phyloP scores from a whole-genome alignment of 2,329 filamentous ascomycete genomes.

The Akanthomyces dipterigenus region DNA sequence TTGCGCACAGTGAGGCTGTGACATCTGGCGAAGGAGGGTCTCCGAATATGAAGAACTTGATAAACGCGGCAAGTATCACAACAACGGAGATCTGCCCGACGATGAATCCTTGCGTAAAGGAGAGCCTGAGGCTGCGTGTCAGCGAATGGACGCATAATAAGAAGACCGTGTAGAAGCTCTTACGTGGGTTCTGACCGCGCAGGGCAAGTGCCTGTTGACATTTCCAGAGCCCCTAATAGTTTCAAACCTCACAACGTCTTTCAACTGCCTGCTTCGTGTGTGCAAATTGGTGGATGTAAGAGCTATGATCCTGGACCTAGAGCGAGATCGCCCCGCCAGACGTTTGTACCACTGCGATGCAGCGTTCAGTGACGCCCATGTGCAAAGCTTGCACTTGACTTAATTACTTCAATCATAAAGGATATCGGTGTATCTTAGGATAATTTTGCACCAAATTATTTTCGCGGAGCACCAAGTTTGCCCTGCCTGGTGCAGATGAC shows the following conservation, averaged over 20 bases:
- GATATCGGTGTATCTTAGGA: background rate
- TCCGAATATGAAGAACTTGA: constrained; percentile 99
- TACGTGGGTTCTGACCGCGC: constrained; percentile 39
- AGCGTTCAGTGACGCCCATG: background rate
- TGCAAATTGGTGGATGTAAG: constrained; percentile 11
- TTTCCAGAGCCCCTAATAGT: constrained; percentile 15
- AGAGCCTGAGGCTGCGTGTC: constrained; percentile 50
- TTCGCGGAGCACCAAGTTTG: too few relatives aligned
- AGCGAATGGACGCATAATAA: background rate
- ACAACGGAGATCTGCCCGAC: constrained; percentile 91
- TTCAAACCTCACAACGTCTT: background rate
- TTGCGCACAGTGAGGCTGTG: constrained; percentile 67
- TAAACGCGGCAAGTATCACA: constrained; percentile 85
- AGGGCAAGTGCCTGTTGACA: constrained; percentile 38
- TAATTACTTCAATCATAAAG: background rate
- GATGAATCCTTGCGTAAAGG: constrained; percentile 89
- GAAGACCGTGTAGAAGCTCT: constrained; percentile 19
- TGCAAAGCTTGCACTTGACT: too few relatives aligned
- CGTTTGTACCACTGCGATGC: background rate
- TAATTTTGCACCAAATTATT: background rate
- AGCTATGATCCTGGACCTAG: constrained; percentile 3
- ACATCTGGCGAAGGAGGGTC: constrained; percentile 81
- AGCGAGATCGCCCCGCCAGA: background rate
- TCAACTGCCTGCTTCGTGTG: background rate
- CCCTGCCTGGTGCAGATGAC: background rate